Base-by-base conservation (phyloP, 306 rosid genomes). In the Delonix regia region DNA sequence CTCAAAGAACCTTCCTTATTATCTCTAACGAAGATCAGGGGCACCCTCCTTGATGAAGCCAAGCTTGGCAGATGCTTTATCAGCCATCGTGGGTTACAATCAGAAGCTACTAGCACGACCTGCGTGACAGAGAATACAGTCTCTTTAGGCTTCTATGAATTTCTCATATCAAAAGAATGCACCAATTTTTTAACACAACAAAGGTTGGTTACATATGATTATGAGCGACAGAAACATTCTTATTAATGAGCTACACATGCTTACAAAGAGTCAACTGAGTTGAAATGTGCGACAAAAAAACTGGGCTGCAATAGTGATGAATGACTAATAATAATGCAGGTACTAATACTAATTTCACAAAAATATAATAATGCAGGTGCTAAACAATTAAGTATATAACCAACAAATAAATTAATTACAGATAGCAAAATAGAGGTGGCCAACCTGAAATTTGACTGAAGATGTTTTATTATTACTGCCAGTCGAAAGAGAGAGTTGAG, bases 11-110 rank as follows among this genome's bases (percentile, higher is more conserved):
- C 97, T 30, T 81, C 79, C 70, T 90, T 84, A 59, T 76, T 82
- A 73, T 90, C 94, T 75, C 84, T 91, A 75, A 91, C 86, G 71
- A 87, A 87, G 73, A 90, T 81, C 73, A 90, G 49, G 1, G 96
- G 97, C 27, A 91, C 91, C 49, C 77, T 78, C 87, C 91, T 89
- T 38, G 97, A 91, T 18, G 84, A 77, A 83, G 94, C 96, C 86
- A 94, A 78, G 82, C 81, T 81, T 6, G 84, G 91, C 61, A 94
- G 81, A 83, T 91, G 98, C 80, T 87, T 94, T n/a, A 92, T 86
- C 71, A 94, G 85, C 96, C 90, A 94, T 33, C 86, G 81, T 3
- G 98, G 91, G 53, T 85, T 89, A 86, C 89, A 82, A 79, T 94
- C 94, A 19, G 87, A 84, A 71, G 98, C 91, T 39, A 94, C 77